Conservation (phyloP, 1,139 yeast species). For the Blastobotrys illinoisensis region DNA sequence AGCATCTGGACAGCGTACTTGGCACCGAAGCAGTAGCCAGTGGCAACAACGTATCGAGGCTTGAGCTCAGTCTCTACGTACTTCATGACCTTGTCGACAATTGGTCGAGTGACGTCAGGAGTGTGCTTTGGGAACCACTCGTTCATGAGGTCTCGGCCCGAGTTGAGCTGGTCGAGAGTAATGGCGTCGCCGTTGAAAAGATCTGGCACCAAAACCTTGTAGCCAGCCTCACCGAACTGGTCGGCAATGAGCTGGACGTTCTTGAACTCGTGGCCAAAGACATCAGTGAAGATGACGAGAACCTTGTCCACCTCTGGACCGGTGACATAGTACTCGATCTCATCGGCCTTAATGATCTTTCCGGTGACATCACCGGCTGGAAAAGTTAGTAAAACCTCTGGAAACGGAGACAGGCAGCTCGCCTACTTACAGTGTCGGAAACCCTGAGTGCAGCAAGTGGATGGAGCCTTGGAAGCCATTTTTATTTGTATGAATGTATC, state of each 20-base stretch:
- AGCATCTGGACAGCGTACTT: conserved; percentile 55
- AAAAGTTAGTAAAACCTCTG: conserved; percentile 41
- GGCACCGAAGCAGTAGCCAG: conserved; percentile 88
- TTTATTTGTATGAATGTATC: neutral
- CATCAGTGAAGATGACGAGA: conserved; percentile 61
- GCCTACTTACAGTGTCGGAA: conserved; percentile 21
- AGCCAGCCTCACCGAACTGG: conserved; percentile 57
- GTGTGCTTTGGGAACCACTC: conserved; percentile 54
- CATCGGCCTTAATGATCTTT: conserved; percentile 37
- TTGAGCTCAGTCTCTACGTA: conserved; percentile 40
- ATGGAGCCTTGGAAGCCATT: conserved; percentile 32
- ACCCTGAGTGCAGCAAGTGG: conserved; percentile 28
- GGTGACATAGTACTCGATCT: conserved; percentile 49
- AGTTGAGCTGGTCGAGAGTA: conserved; percentile 25
- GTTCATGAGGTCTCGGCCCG: conserved; percentile 31
- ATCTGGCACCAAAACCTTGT: conserved; percentile 68
- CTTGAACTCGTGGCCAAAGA: conserved; percentile 54
- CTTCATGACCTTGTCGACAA: conserved; percentile 42
- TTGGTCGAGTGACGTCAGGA: conserved; percentile 40
- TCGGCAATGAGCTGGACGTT: conserved; percentile 68
- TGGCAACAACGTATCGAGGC: conserved; percentile 51
- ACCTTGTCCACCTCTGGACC: conserved; percentile 45
- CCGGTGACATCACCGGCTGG: conserved; percentile 40
- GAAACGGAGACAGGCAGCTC: too few species aligned
- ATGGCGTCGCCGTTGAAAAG: conserved; percentile 53